phyloP scores from a whole-genome alignment of 2,329 filamentous ascomycete species.

The Monosporascus sp. region DNA sequence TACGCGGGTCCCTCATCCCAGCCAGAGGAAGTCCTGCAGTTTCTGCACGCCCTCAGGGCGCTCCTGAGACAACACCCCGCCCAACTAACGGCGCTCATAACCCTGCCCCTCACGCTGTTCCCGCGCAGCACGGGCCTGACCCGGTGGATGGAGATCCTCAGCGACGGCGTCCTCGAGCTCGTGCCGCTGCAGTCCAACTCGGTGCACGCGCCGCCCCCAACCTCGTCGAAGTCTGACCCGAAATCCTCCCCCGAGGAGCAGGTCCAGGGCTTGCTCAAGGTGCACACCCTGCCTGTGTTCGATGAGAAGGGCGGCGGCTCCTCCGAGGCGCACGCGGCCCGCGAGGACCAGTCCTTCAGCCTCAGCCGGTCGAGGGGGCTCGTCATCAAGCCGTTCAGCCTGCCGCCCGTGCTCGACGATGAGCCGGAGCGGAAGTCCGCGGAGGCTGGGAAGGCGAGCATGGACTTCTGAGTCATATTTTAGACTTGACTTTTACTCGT shows the following conservation, averaged over 20 bases:
- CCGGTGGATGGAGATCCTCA: constrained; percentile 79
- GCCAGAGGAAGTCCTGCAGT: constrained; percentile 71
- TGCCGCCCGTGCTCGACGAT: constrained; percentile 81
- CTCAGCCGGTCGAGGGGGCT: constrained; percentile 76
- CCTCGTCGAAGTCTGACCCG: constrained; percentile 41
- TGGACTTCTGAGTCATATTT: constrained; percentile 59
- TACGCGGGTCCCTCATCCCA: constrained; percentile 65
- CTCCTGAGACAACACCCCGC: constrained; percentile 63
- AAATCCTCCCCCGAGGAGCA: constrained; percentile 56
- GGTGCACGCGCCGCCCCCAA: constrained; percentile 43
- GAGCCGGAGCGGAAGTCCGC: constrained; percentile 36
- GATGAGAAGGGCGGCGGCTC: constrained; percentile 85
- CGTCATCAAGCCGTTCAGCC: constrained; percentile 78
- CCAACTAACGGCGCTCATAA: constrained; percentile 66
- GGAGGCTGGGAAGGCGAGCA: constrained; percentile 57
- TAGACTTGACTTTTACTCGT: too few relatives aligned
- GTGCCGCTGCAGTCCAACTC: constrained; percentile 60
- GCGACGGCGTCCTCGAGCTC: constrained; percentile 82
- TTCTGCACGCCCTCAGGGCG: constrained; percentile 72
- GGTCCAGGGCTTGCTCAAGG: constrained; percentile 77
- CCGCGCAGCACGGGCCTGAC: constrained; percentile 70
- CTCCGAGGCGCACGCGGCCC: constrained; percentile 58
- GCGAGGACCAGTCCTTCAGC: constrained; percentile 86
- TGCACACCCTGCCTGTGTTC: constrained; percentile 77
- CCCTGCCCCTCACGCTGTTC: constrained; percentile 74